Percentiles rank a stretch among this genome's conserved stretches.
Conservation (phyloP, 2,329 filamentous ascomycete genomes). For the Cryphonectria carpinicola region DNA sequence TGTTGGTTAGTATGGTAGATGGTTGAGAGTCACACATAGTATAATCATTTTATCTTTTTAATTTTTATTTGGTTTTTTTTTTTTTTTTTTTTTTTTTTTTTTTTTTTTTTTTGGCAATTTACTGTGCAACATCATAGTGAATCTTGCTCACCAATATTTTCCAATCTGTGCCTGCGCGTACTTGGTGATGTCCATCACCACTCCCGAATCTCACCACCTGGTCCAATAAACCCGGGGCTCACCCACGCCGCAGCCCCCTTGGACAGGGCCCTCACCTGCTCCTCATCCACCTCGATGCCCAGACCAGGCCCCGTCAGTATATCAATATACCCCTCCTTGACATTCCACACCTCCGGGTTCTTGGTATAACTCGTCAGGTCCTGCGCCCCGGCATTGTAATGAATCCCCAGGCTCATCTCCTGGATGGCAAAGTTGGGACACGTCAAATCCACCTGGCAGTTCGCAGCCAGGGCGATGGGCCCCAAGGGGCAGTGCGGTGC, state of each 20-base stretch:
- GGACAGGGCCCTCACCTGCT: slow-evolving; percentile 58
- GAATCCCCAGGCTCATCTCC: slow-evolving; percentile 71
- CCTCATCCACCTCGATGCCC: slow-evolving; percentile 68
- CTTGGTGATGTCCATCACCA: slow-evolving; percentile 51
- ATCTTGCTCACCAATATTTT: background rate
- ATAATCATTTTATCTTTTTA: too few species aligned
- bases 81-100: too few species aligned
- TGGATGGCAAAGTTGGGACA: slow-evolving; percentile 66
- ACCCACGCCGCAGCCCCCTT: slow-evolving; percentile 58
- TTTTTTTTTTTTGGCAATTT: background rate
- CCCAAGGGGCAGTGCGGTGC: slow-evolving; percentile 69
- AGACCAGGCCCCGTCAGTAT: slow-evolving; percentile 56
- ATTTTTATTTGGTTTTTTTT: background rate
- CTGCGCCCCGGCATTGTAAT: slow-evolving; percentile 65
- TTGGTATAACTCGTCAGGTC: slow-evolving; percentile 64
- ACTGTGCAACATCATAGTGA: background rate
- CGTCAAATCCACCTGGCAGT: slow-evolving; percentile 60
- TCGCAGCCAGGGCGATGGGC: slow-evolving; percentile 66
- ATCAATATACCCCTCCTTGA: slow-evolving; percentile 61
- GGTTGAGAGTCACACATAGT: too few species aligned
- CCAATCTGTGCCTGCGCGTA: background rate
- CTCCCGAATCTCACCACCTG: slow-evolving; percentile 65
- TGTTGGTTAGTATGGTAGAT: too few species aligned
- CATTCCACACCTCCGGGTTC: slow-evolving; percentile 61
- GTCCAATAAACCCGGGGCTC: slow-evolving; percentile 64